Base-by-base conservation (phyloP, 2,329 filamentous ascomycete genomes). In the Monilinia aucupariae region DNA sequence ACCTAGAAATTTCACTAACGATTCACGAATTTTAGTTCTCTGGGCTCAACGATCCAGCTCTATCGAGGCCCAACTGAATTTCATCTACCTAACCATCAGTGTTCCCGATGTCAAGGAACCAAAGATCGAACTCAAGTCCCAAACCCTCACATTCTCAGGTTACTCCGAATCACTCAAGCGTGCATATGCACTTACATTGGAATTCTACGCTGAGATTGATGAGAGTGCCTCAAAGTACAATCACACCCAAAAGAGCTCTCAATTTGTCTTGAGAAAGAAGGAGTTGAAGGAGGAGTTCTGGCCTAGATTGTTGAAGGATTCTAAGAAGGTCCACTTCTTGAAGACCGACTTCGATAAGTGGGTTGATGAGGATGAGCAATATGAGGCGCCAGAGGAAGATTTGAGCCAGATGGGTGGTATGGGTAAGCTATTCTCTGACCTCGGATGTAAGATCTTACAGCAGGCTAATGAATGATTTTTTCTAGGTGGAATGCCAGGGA, bases 281-380 rank as follows among this genome's bases (percentile, higher is more conserved):
- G 92, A 96, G 75, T 83, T 94, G 69, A 90, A 92, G 79, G 86
- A 91, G 74, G 91, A 94, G 78, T 97, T 88, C 85, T 99, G 94
- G 94, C 92, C 92, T 67, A 87, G 94, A 68, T 84, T 99, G 73
- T 83, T 97, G 76, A 97, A 97, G 87, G 90, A 93, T 65, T 78
- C 81, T 70, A 88, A 91, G 83, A 96, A 91, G 82, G 80, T 90
- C 62, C 94, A 97, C 80, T 99, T 92, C 85, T 79, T 99, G 74
- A 96, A 96, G 88, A 97, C 94, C 68, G 89, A 99, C 80, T 99
- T 99, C 73, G 92, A 97, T 82, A 97, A 96, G 69, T 74, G 72
- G 72, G 73, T 73, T 71, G 72, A 74, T 69, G 72, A 74, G 71
- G 72, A 99, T 75, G 94, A 99, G 85, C 94, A 99, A 81, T 89